Base-by-base conservation (phyloP, 345 rosid genomes). In the Populus euphratica region DNA sequence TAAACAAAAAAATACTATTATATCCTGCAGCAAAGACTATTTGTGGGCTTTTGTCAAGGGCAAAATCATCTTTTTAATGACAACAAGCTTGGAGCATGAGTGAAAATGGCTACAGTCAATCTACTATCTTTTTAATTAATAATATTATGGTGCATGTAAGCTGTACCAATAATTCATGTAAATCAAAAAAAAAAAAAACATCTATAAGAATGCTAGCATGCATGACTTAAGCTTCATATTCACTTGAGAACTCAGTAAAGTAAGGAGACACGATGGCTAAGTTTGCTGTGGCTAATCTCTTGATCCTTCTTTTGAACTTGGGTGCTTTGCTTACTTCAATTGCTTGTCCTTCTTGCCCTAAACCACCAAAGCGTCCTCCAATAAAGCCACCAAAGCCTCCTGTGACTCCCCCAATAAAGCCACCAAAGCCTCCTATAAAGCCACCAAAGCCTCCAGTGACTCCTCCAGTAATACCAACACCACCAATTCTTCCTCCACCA, bases 311-410 rank as follows among this genome's bases (percentile, higher is more conserved):
- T 18, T 62, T 88, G 13, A 82, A 52, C 78, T 43, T 82, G 35
- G 73, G 78, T 13, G 74, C 78, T 35, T 70, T 85, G 72, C 78
- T 83, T 17, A 5, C 81, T 76, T 71, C 87, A 62, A 75, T 83
- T 8, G 87, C 89, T 23, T 88, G 91, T 66, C 86, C 89, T 20
- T 12, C 54, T 20, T 89, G 93, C 62, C 81, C 86, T 18, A 41
- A 41, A 5, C 44, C 44, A 41, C 44, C 44, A 2, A 78, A 82
- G 29, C 85, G 85, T n/a, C 70, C 64, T 10, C 44, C 44, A 2
- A 9, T 11, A 0, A 59, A 5, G 0, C 82, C 77, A 2, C 88
- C 66, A 0, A 78, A 82, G 29, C 85, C 86, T 35, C 70, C 79
- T 0, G 65, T 76, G 1, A 67, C 61, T 5, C 52, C 64, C 0